Conservation (phyloP, 1,139 yeast genomes). For the Suhomyces anneliseae region DNA sequence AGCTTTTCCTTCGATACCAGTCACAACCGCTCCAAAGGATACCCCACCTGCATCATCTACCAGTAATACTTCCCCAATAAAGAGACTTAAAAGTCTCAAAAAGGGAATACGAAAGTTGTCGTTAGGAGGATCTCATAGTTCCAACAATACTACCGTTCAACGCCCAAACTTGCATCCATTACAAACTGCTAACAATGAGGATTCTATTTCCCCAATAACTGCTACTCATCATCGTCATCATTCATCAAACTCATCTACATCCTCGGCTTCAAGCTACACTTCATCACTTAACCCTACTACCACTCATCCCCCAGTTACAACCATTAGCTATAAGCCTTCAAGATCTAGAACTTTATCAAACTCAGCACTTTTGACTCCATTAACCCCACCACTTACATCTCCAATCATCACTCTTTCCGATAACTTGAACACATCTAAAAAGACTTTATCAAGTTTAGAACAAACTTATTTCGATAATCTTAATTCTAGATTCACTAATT, state of each 20-base stretch:
- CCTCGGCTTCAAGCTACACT: conserved; percentile 12
- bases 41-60: background rate
- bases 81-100: conserved; percentile 38
- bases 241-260: conserved; percentile 14
- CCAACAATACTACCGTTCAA: conserved; percentile 2
- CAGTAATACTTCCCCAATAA: conserved; percentile 29
- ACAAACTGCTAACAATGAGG: conserved; percentile 20
- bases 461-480: conserved; percentile 37
- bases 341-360: conserved; percentile 15
- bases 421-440: conserved; percentile 30
- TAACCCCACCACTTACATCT: conserved; percentile 39
- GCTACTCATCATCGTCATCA: conserved; percentile 13
- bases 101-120: conserved; percentile 39
- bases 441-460: conserved; percentile 34
- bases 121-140: conserved; percentile 15
- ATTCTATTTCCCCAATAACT: background rate
- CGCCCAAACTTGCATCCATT: conserved; percentile 25
- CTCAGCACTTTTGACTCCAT: conserved; percentile 20
- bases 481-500: conserved; percentile 12
- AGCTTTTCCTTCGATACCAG: conserved; percentile 12
- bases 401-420: conserved; percentile 47
- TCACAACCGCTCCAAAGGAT: background rate
- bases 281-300: conserved; percentile 7
- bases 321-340: conserved; percentile 8
- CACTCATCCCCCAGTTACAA: conserved; percentile 1